Base-by-base conservation (phyloP, 2,329 filamentous ascomycete species). In the Colletotrichum orchidophilum region DNA sequence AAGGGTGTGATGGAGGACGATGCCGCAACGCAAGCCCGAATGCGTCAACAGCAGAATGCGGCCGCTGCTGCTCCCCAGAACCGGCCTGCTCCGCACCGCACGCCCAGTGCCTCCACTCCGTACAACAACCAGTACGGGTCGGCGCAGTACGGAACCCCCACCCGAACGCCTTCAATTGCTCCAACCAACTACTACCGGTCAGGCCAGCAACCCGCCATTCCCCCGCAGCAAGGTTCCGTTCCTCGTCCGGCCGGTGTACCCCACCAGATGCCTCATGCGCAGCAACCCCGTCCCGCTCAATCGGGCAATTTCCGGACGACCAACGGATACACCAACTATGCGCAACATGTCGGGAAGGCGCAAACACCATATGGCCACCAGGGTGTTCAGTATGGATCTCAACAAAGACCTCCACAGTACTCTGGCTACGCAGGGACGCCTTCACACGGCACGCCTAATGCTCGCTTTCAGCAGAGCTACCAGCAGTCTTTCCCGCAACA, bases 1-100 rank as follows among this genome's bases (percentile, higher is more conserved):
- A 89, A 88, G 73, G 95, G 95, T 5, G 90, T 92, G 4, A 91
- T 97, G 89, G 94, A 97, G 75, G 94, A 96, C 75, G 94, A 97
- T 75, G 86, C 86, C 49, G 88, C 87, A 50, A 79, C 87, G 35
- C 87, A 89, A 53, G 84, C 86, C 54, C 85, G 87, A 50, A 76
- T 85, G 39, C 79, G 83, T 63, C 83, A 83, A 35, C 80, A 82
- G 71, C 79, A 81, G 59, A 64, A 50, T 33, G 73, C 66, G n/a
- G 66, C 73, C 35, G 77, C 78, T 18, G 76, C 76, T 27, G 78
- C 69, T 42, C 71, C 61, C 31, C 57, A 57, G 31, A 72, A 67
- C 77, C 60, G 72, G 73, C 76, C 57, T 81, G 81, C 75, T 83
- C 81, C 66, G 78, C 80, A 57, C 77, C 81, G 78, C 54, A 81